These are phyloP conservation scores for Citrus trifoliata DNA, from an alignment of 345 rosid species.

Conservation along the genomic window DNA sequence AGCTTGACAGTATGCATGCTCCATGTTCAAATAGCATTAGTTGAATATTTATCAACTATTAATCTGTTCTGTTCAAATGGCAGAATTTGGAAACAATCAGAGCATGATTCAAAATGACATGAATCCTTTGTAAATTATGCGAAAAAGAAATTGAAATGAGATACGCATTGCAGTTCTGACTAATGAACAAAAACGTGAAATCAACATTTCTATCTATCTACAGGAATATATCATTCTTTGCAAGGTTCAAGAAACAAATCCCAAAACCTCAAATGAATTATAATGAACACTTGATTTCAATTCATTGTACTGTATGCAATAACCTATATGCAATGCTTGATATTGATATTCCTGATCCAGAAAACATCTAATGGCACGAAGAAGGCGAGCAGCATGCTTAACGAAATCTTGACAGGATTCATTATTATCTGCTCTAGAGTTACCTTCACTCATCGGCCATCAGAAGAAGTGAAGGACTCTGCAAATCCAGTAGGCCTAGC, in stretches of 20 bases:
- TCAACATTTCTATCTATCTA: not conserved
- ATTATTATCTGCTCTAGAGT: not conserved
- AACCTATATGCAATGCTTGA: not conserved
- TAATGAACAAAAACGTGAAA: not conserved
- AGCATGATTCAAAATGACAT: not conserved
- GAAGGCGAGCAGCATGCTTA: not conserved
- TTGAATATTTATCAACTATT: no score
- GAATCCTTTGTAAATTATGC: not conserved
- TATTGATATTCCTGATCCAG: not conserved
- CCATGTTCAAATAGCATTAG: no score
- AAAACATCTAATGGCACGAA: not conserved
- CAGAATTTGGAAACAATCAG: no score
- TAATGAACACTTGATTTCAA: not conserved
- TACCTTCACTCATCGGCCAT: constrained; percentile 29
- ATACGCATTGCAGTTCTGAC: not conserved
- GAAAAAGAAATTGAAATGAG: not conserved
- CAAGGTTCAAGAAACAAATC: not conserved
- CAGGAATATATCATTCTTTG: not conserved
- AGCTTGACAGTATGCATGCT: no score
- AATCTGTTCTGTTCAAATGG: no score
- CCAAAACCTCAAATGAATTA: not conserved
- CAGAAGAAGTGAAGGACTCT: constrained; percentile 37
- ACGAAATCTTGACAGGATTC: not conserved
- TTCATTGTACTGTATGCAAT: not conserved
- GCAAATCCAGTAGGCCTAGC: constrained; percentile 42